Evolutionary conservation across 768 basidiomycete species (phyloP).

Genomic region (Hypholoma sublateritium): DNA sequence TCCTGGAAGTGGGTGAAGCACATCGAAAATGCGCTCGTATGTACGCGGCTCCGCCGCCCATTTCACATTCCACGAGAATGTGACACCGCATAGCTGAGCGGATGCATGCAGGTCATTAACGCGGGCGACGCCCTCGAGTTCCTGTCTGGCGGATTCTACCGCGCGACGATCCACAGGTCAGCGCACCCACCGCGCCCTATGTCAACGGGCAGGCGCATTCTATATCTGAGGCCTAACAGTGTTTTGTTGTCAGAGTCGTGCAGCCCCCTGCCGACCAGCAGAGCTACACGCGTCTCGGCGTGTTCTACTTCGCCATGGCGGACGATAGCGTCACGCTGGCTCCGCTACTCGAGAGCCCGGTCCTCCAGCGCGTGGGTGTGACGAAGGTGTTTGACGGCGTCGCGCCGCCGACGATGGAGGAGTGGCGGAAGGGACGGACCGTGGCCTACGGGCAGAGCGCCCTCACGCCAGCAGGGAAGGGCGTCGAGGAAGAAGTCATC

Average conservation of each 20-base stretch:
- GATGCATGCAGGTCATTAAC: conserved; percentile 67
- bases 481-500: conserved; percentile 54
- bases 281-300: conserved; percentile 47
- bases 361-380: conserved; percentile 46
- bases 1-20: conserved; percentile 62
- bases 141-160: conserved; percentile 60
- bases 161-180: conserved; percentile 51
- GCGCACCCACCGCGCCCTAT: background rate
- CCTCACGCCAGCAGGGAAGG: conserved; percentile 38
- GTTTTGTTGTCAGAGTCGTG: conserved; percentile 56
- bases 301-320: conserved; percentile 56
- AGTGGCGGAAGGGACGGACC: conserved; percentile 52
- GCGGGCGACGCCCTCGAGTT: conserved; percentile 60
- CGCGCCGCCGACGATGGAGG: conserved; percentile 49
- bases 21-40: too few relatives aligned
- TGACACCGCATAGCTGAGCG: too few relatives aligned
- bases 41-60: too few relatives aligned
- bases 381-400: conserved; percentile 33
- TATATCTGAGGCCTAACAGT: too few relatives aligned
- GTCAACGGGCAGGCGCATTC: too few relatives aligned
- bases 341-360: conserved; percentile 46
- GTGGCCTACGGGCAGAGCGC: conserved; percentile 49
- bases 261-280: conserved; percentile 59
- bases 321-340: conserved; percentile 49
- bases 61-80: too few relatives aligned